A percentile compares a stretch with the other conserved stretches of the same genome.
phyloP scores from a whole-genome alignment of 2,329 filamentous ascomycete species.

The Colletotrichum sp. region DNA sequence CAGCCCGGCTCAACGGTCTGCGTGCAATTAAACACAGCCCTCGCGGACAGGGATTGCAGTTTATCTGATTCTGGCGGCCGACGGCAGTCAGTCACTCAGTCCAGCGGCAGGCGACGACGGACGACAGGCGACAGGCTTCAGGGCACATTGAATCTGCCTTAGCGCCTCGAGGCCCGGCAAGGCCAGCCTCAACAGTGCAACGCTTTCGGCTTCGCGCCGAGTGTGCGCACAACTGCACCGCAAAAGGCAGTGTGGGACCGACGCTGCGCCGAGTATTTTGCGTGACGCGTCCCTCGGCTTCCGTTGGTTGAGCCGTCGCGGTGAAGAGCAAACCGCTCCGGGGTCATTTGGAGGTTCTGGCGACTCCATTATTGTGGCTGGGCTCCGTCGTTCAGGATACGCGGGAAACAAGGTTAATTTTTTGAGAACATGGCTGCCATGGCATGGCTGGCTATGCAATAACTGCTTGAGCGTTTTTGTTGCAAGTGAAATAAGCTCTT shows the following conservation, averaged over 20 bases:
- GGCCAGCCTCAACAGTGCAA: neutral
- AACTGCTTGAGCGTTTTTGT: neutral
- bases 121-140: neutral
- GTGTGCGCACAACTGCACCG: neutral
- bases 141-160: neutral
- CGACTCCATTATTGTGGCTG: neutral
- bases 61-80: neutral
- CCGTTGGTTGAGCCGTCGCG: neutral
- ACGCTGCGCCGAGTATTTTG: neutral
- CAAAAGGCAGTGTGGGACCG: neutral
- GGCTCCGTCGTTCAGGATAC: neutral
- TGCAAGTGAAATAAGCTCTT: neutral
- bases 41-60: neutral
- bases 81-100: neutral
- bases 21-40: neutral
- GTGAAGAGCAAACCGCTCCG: neutral
- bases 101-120: neutral
- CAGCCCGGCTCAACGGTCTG: neutral
- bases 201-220: neutral
- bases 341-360: neutral
- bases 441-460: neutral
- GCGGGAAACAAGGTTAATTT: neutral
- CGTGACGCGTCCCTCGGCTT: constrained; percentile 5
- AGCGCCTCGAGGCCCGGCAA: neutral
- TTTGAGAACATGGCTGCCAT: neutral